Evolutionary conservation across 148 eudicot genomes (phyloP), one percentile per base, ranked within the genome.

Genomic region (Polygonum maritimum): DNA sequence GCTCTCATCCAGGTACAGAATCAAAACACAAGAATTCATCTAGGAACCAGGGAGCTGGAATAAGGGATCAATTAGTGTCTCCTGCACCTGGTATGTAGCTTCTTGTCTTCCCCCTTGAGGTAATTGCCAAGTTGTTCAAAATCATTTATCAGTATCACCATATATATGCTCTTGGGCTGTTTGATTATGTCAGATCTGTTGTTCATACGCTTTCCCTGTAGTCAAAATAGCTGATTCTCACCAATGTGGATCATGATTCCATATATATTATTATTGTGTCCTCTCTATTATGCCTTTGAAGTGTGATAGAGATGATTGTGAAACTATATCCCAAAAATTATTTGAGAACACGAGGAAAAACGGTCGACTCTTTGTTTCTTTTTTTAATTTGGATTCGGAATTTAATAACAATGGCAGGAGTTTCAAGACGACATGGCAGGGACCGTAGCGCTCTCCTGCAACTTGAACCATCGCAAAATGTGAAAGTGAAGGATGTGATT

Each of bases 401-500:
- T 60, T 60, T 26, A 5, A 60, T 10, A 26, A 60, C 26, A 26
- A 60, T 26, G 39, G 40, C 77, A 93, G 98, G 92, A 38, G 73
- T 58, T 5, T 65, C 74, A 31, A 83, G 83, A 78, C 86, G 82
- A 78, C 81, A 49, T 13, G 83, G 85, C 18, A 86, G 84, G 86
- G 82, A 72, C 79, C 94, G 84, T 76, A 82, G 52, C 2, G 48
- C 38, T 1, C 49, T 58, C 38, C 84, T 74, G 15, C 89, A 81
- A 69, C 67, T 82, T 33, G 81, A 79, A 70, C 77, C 79, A 14
- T 75, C 86, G 7, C 97, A 83, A 13, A 79, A 74, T 45, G 88
- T 94, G 36, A 82, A 93, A 0, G 79, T 90, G 45, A 92, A 90
- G 86, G 98, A 94, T 78, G 92, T 94, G 74, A 83, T 94, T 74